Evolutionary conservation across 2,329 filamentous ascomycete species (phyloP), one percentile per base, ranked within the genome.

Genomic region (Sphaerulina populicola): DNA sequence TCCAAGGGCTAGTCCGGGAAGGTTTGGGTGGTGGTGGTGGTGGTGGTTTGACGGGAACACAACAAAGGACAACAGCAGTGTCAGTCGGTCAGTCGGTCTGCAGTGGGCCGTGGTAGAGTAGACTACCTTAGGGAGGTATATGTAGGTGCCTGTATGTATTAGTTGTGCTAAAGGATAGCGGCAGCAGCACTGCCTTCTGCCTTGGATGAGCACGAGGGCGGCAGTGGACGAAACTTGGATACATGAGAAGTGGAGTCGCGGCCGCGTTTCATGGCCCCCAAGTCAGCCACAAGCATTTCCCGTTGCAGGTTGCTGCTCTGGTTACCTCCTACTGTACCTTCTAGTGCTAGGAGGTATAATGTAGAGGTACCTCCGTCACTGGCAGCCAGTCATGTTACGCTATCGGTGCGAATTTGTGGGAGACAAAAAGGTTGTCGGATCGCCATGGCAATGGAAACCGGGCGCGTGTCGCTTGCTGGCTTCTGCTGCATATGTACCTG

Each of bases 151-250:
- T 18, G 18, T 18, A 18, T 18, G 18, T 18, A 18, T 18, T 18
- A 18, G 18, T 31, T 10, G 14, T 18, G 30, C 8, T 31, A 21
- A 27, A 21, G 23, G 39, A 39, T 15, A 11, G 41, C 23, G 11
- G 37, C 10, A 30, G 33, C 31, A 42, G 50, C 29, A 41, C 39
- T 14, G 14, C 14, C 23, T 27, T 42, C 39, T 14, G 14, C 14
- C 23, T 27, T 42, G 14, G 41, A 36, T 18, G 37, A 29, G 37
- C 29, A n/a, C 21, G 21, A 35, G 33, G 33, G 46, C 15, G 46
- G 37, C 27, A 18, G 18, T 30, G 35, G 23, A 27, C 36, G 48
- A 52, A 54, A 56, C 54, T 56, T 51, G 54, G 47, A 51, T 49
- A 38, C 53, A 52, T 44, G 42, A 45, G 44, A 46, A 46, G 45